These are phyloP conservation scores for Apiospora arundinis DNA, from an alignment of 2,329 filamentous ascomycete species.

Conservation along the genomic window DNA sequence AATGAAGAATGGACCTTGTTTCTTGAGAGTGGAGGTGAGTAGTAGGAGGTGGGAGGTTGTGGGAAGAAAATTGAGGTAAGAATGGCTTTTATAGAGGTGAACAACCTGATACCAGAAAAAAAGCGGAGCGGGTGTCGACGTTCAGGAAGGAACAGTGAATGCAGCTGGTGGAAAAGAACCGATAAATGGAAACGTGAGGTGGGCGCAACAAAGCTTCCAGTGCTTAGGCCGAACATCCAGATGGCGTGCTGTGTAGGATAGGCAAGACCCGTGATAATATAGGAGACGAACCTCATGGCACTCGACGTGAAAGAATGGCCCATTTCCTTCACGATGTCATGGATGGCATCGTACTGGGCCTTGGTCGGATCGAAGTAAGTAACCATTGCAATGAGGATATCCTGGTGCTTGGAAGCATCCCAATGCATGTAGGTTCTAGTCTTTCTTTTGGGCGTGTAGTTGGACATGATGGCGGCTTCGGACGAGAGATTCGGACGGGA, in stretches of 20 bases:
- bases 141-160: neutral
- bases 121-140: neutral
- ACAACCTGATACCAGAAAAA: neutral
- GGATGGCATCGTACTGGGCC: constrained; percentile 38
- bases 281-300: constrained; percentile 33
- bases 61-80: neutral
- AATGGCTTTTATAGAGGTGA: neutral
- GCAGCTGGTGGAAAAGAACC: neutral
- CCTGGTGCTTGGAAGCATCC: constrained; percentile 49
- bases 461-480: constrained; percentile 21
- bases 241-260: neutral
- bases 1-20: neutral
- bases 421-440: constrained; percentile 37
- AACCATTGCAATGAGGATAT: constrained; percentile 51
- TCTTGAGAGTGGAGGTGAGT: neutral
- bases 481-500: neutral
- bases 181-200: no score
- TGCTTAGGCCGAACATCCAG: neutral
- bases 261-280: neutral
- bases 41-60: neutral
- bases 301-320: constrained; percentile 37
- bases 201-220: no score
- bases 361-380: constrained; percentile 44
- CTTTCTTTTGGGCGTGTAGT: constrained; percentile 27
- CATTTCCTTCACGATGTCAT: constrained; percentile 32